Percentiles rank a stretch among this genome's conserved stretches.
Conservation (phyloP, 495 filamentous ascomycete genomes). For the Daldinia grandis region DNA sequence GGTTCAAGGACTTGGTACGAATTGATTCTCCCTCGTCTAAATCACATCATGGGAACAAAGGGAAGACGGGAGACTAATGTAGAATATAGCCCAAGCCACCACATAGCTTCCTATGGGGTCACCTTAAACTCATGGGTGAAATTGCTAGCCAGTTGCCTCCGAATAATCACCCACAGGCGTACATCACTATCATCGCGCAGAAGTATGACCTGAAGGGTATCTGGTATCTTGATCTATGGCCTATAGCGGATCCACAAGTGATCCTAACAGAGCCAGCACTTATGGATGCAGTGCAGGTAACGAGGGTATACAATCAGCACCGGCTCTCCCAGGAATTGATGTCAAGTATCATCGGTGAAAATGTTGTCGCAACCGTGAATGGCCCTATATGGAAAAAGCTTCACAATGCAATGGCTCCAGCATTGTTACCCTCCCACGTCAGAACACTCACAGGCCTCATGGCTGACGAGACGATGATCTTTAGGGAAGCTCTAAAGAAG, state of each 20-base stretch:
- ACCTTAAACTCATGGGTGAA: background rate
- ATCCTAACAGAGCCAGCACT: background rate
- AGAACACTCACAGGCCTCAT: background rate
- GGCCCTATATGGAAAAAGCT: background rate
- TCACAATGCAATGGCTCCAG: background rate
- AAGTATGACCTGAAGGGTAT: background rate
- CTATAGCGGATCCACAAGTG: background rate
- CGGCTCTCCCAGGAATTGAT: background rate
- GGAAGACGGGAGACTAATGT: background rate
- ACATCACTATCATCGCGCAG: background rate
- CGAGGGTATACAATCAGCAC: background rate
- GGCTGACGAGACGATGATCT: background rate
- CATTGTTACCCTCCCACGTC: background rate
- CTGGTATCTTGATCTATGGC: background rate
- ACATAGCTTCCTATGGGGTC: background rate
- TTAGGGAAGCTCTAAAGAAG: background rate
- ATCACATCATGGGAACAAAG: background rate
- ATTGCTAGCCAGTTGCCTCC: background rate
- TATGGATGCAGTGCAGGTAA: background rate
- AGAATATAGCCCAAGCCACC: background rate
- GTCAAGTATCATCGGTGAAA: background rate
- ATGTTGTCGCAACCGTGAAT: background rate
- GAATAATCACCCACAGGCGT: background rate
- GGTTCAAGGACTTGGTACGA: background rate
- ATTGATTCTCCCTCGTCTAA: background rate